Evolutionary conservation across 768 basidiomycete species (phyloP), one percentile per base, ranked within the genome.

Genomic region (Boletus pseudopeckii): DNA sequence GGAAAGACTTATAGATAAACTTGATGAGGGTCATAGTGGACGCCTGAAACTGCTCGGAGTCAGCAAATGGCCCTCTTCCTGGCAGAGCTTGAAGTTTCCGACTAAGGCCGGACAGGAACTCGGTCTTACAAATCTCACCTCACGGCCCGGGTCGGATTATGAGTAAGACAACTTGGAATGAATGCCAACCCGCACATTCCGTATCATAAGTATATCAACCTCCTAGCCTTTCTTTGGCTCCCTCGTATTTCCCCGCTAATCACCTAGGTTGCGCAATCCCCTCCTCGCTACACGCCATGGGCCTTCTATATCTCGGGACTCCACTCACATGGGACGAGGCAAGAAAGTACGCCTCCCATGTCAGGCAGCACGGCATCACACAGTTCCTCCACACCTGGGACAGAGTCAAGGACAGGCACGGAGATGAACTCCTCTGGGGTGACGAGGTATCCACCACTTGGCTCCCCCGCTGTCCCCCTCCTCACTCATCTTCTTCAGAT

Each of bases 371-470:
- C 70, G 97, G 97, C 43, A 92, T 98, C 65, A 86, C 89, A 7
- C 97, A 99, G 72, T 96, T 99, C 70, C 72, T 99, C 50, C 81
- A 95, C 63, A 92, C 84, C 46, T 99, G 94, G 93, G 85, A 94
- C 65, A 82, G 85, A 45, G 78, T 95, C 67, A 98, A 97, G 79
- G 88, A 92, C 66, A 80, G 91, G 58, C 81, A 83, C 20, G 95
- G 94, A 1, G 94, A 98, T 64, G 90, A 92, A 58, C 76, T 99
- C 30, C 80, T 97, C 11, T 99, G 97, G 97, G 97, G 97, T 17
- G 97, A 99, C 66, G 97, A 99, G 88, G 96, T 96, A 70, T 52
- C 72, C 61, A 20, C 24, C 40, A 40, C 41, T 44, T 48, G 28
- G 22, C 41, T 34, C 56, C 20, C n/a, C 22, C 56, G 50, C 46